Evolutionary conservation across 306 rosid genomes (phyloP).

Genomic region (Albizia julibrissin): DNA sequence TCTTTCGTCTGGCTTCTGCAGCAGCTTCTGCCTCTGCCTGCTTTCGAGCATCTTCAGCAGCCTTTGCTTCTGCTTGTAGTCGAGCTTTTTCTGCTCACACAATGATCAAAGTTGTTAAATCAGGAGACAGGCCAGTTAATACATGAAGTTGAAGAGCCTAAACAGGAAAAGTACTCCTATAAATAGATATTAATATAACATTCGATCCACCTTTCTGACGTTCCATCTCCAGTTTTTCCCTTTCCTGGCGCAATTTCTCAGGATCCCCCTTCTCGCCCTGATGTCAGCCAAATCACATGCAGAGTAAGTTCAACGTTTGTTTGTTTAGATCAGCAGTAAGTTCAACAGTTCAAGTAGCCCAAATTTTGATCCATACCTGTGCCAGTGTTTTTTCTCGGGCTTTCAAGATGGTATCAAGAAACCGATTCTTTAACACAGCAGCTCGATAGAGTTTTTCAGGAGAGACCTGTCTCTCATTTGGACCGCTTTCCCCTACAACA

Average conservation of each 20-base stretch:
- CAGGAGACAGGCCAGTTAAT: slow-evolving; percentile 7
- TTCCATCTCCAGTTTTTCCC: slow-evolving; percentile 75
- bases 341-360: slow-evolving; percentile 19
- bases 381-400: slow-evolving; percentile 79
- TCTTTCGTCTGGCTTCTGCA: slow-evolving; percentile 76
- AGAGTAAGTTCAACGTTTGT: background rate
- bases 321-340: background rate
- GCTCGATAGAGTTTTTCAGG: slow-evolving; percentile 71
- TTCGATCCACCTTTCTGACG: slow-evolving; percentile 57
- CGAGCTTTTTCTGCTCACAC: slow-evolving; percentile 70
- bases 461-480: slow-evolving; percentile 69
- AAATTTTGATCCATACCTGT: slow-evolving; percentile 53
- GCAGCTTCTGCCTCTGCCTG: slow-evolving; percentile 76
- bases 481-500: slow-evolving; percentile 61
- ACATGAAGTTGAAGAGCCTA: slow-evolving; percentile 11
- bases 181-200: background rate
- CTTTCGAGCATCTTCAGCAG: slow-evolving; percentile 80
- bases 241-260: slow-evolving; percentile 68
- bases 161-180: background rate
- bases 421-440: slow-evolving; percentile 69
- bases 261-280: slow-evolving; percentile 88
- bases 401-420: slow-evolving; percentile 81
- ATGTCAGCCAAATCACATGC: slow-evolving; percentile 34
- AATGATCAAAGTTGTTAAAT: background rate
- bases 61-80: slow-evolving; percentile 84